These are phyloP conservation scores for Cornus kousa DNA, from an alignment of 148 eudicot genomes.

Conservation along the genomic window DNA sequence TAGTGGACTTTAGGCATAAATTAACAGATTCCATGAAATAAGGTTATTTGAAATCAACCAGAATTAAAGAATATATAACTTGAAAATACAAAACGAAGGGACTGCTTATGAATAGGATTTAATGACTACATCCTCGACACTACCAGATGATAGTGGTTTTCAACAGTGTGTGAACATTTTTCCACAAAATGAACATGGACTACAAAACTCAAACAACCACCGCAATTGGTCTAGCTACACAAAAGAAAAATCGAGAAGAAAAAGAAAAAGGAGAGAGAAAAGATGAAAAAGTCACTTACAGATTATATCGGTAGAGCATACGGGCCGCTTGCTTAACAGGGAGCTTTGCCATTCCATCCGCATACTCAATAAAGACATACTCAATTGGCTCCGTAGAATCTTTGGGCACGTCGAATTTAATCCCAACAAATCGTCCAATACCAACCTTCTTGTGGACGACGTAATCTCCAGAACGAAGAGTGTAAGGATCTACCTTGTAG, in stretches of 20 bases:
- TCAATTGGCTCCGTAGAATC: conserved; percentile 50
- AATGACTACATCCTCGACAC: too few species aligned
- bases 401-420: conserved; percentile 61
- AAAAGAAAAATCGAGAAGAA: background rate
- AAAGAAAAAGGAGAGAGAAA: conserved; percentile 1
- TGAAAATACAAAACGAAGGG: too few species aligned
- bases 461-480: conserved; percentile 69
- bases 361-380: conserved; percentile 90
- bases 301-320: conserved; percentile 83
- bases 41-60: too few species aligned
- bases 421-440: conserved; percentile 79
- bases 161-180: too few species aligned
- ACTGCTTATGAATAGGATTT: too few species aligned
- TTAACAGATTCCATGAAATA: too few species aligned
- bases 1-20: too few species aligned
- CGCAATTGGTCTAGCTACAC: too few species aligned
- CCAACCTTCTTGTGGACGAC: conserved; percentile 98
- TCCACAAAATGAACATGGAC: too few species aligned
- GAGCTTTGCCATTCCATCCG: conserved; percentile 95
- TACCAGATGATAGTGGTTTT: too few species aligned
- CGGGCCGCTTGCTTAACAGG: conserved; percentile 81
- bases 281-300: conserved; percentile 43
- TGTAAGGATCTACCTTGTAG: conserved; percentile 86
- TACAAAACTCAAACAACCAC: too few species aligned
- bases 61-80: too few species aligned